Base-by-base conservation (phyloP, 1,284 basidiomycete species). In the Thelephora terrestris region DNA sequence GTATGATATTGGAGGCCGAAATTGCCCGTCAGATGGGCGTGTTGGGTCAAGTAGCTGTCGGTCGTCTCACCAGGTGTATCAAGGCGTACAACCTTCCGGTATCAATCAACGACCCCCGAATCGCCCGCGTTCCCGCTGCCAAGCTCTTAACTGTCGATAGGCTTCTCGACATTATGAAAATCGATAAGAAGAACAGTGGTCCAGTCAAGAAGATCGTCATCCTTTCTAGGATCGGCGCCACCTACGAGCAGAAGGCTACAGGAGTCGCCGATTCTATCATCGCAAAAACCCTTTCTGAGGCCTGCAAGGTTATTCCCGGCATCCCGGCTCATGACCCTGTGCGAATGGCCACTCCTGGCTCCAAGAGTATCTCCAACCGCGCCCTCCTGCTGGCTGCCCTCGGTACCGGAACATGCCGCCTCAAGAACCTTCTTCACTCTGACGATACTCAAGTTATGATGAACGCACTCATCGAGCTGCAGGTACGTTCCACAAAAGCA, bases 361-460 rank as follows among this genome's bases (percentile, higher is more conserved):
- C 89, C 50, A 99, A 99, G 72, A 94, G 90, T 59, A 90, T 99
- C 58, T 97, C 93, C 3, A 99, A 99, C 67, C 83, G 96, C 40
- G 93, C 91, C 0, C 74, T 99, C 39, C 83, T 99, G 1, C 80
- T 99, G 20, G 95, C 96, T 7, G 93, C 96, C 0, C 79, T 99
- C 14, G 91, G 82, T 0, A 79, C 77, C 42, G 95, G 95, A 12
- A 92, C 86, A 0, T 96, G 93, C 67, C 76, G 85, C 50, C 71
- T 99, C 45, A 85, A 76, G 65, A 98, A 98, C 61, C 71, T 98
- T 16, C 73, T 99, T 38, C 94, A 98, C 64, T 98, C 93, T 7
- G 95, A 99, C 61, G 95, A 99, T 64, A 99, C 95, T 0, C 91
- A 93, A 57, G 95, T 99, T 50, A 99, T 99, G 96, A 98, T 99